Conservation (phyloP, 2,329 filamentous ascomycete genomes). For the Venturia asperata region DNA sequence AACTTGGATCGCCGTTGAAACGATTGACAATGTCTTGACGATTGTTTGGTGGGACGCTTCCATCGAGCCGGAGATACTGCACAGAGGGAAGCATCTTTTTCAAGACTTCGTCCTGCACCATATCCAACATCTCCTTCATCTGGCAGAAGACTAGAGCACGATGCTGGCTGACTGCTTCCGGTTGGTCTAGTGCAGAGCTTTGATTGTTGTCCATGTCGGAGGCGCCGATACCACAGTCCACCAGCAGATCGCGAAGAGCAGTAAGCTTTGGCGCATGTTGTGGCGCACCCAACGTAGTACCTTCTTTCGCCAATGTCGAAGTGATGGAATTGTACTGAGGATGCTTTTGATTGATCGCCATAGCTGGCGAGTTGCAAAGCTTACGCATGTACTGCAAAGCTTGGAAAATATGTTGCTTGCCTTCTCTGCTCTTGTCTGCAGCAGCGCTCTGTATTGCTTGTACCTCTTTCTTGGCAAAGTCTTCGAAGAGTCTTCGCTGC, state of each 20-base stretch:
- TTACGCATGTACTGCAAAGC: constrained; percentile 99
- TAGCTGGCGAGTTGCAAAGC: constrained; percentile 91
- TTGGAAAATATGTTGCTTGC: constrained; percentile 98
- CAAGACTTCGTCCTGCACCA: constrained; percentile 91
- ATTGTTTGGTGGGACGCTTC: constrained; percentile 83
- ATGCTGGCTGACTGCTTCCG: constrained; percentile 87
- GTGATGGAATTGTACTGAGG: constrained; percentile 86
- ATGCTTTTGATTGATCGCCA: constrained; percentile 92
- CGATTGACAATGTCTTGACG: constrained; percentile 97
- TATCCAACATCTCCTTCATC: constrained; percentile 99
- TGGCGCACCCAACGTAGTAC: constrained; percentile 76
- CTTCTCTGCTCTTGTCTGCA: constrained; percentile 71
- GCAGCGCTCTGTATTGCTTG: constrained; percentile 78
- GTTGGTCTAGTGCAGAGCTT: constrained; percentile 23
- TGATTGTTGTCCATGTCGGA: constrained; percentile 25
- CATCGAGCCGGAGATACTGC: constrained; percentile 89
- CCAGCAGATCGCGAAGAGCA: constrained; percentile 81
- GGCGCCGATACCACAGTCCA: constrained; percentile 95
- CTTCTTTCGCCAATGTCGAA: constrained; percentile 66
- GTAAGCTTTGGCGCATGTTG: constrained; percentile 87
- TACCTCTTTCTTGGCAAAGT: constrained; percentile 89
- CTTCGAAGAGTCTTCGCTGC: constrained; percentile 90
- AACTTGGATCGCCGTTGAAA: constrained; percentile 96
- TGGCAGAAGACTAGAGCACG: constrained; percentile 96
- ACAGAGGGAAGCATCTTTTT: constrained; percentile 87